Base-by-base conservation (phyloP, 1,284 basidiomycete species). In the Lentinula novae-zelandiae region DNA sequence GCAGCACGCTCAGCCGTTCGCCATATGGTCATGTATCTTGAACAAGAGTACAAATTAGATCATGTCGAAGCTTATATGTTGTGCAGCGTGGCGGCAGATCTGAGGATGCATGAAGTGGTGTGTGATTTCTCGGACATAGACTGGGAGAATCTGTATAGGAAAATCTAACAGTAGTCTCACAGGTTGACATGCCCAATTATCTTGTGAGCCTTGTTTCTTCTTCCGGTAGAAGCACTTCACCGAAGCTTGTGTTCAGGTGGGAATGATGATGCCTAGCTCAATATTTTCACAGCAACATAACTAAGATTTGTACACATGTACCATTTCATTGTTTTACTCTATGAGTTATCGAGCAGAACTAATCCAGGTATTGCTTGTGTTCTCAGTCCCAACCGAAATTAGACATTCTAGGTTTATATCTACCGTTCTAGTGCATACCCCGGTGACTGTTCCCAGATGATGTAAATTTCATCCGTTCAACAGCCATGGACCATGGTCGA, bases 141-240 rank as follows among this genome's bases (percentile, higher is more conserved):
- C 31, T 15, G 6, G 17, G 6, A 20, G n/a, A 7, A 46, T 20
- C 36, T 54, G n/a, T 7, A 10, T 54, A 8, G 36, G 27, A 9
- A 40, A 50, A 63, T 13, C 12, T 60, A 22, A 27, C 31, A 36
- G 10, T 36, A 15, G 17, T 31, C 22, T 56, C 48, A n/a, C 17
- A 84, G 83, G 82, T 86, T 49, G 84, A 86, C 64, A 85, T 86
- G 84, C 84, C 84, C 10, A 85, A 85, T 66, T 86, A 84, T 63
- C 78, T 85, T 53, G 84, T 85, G 68, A 63, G 81, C 27, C 27
- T 27, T 27, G 27, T 73, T n/a, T 52, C 48, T 57, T 13, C n/a
- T 56, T 60, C 44, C 49, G 17, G 17, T 13, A 8, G 20, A 4
- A 42, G 39, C 5, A 17, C 27, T 17, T 49, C 46, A 17, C 17